Base-by-base conservation (phyloP, 2,329 filamentous ascomycete species). In the Fonsecaea erecta region DNA sequence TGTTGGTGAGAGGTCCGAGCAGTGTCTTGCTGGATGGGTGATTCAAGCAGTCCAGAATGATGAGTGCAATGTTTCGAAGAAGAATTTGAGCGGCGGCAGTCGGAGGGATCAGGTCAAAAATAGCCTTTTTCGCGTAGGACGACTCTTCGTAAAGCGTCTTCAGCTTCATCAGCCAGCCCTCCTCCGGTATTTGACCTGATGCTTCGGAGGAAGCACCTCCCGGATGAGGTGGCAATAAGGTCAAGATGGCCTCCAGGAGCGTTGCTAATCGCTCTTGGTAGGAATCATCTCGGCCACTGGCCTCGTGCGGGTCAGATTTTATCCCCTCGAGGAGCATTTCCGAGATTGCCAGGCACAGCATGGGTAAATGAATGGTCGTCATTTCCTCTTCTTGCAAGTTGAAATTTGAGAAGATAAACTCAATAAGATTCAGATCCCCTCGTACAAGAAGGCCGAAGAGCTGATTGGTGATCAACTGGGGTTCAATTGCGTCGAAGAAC, bases 401-500 rank as follows among this genome's bases (percentile, higher is more conserved):
- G 82, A 99, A 99, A 71, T 94, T 90, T 4, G 85, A 80, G 68
- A 97, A 80, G 61, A 97, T 89, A 76, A 98, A 99, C 67, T 85
- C 86, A 60, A 93, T 88, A 48, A 97, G 82, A 21, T 86, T 84
- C 60, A 97, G 81, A 67, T 90, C 88, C 26, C 52, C 83, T 1
- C 83, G 83, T 28, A 78, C 62, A 53, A 80, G 75, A 18, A 81
- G 79, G 34, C 80, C 77, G 65, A 95, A 80, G 48, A 95, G 83
- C 74, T 96, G 92, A 54, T 90, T 88, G 82, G 96, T 99, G 53
- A 99, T 97, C 21, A 98, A 82, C 7, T 91, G 90, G 72, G 93
- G 96, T 77, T 99, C 95, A 43, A 98, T 94, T 4, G 94, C 94
- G 74, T 99, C 95, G 71, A 99, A 99, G 78, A 99, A 99, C 46